A percentile compares a stretch with the other conserved stretches of the same genome.
Evolutionary conservation across 225 moss, liverwort and hornwort species (phyloP).

Genomic region (Polytrichum commune): DNA sequence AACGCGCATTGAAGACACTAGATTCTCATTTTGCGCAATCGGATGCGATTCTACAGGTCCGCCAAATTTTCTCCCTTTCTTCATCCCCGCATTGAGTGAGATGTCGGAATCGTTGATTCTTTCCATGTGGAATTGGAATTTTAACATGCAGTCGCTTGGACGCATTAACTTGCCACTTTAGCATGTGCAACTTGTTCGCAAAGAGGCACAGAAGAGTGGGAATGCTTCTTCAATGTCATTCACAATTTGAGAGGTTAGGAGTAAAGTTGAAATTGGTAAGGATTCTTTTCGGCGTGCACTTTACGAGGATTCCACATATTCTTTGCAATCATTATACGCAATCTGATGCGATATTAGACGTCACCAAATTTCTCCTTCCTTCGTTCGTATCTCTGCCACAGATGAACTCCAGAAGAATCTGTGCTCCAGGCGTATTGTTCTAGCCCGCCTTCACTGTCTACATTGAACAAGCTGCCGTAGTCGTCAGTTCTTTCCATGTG

Average conservation of each 20-base stretch:
- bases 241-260: not conserved
- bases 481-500: not conserved
- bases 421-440: no score
- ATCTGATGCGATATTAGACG: conserved; percentile 50
- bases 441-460: not conserved
- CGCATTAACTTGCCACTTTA: not conserved
- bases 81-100: not conserved
- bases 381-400: not conserved
- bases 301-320: no score
- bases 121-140: not conserved
- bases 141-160: not conserved
- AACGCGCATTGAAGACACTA: conserved; percentile 39
- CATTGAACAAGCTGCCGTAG: not conserved
- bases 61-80: not conserved
- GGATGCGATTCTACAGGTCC: conserved; percentile 49
- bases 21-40: conserved; percentile 53
- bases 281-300: no score
- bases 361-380: conserved; percentile 2
- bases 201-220: not conserved
- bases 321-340: conserved; percentile 30
- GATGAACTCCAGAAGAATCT: no score
- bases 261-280: no score
- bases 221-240: not conserved
- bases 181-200: not conserved
- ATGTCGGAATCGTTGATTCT: not conserved